Evolutionary conservation across 2,329 filamentous ascomycete species (phyloP).

Genomic region (Penicillium sp.): DNA sequence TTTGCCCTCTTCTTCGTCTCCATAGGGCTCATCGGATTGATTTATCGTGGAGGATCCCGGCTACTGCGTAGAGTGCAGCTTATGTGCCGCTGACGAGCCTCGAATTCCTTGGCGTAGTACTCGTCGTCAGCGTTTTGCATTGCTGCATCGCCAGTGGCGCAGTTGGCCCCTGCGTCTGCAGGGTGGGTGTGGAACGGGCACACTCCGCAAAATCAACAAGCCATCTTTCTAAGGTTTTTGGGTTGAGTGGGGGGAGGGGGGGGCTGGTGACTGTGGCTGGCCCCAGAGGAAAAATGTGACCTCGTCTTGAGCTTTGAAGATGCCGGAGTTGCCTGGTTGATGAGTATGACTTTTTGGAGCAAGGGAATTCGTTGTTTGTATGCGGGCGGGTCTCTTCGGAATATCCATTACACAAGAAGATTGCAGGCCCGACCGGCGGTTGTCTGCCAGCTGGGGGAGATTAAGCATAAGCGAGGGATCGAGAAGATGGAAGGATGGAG

Average conservation of each 20-base stretch:
- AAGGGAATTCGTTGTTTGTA: not conserved
- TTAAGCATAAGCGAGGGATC: not conserved
- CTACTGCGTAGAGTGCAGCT: not conserved
- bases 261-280: not conserved
- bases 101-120: not conserved
- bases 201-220: not conserved
- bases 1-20: not conserved
- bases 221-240: slow-evolving; percentile 1
- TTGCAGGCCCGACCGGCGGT: not conserved
- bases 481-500: not conserved
- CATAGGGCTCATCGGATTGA: not conserved
- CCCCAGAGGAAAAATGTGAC: slow-evolving; percentile 6
- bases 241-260: not conserved
- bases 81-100: not conserved
- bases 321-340: too few species aligned
- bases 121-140: not conserved
- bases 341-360: not conserved
- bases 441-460: not conserved
- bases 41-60: not conserved
- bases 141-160: slow-evolving; percentile 3
- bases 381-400: not conserved
- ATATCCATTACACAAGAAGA: not conserved
- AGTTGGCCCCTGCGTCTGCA: slow-evolving; percentile 17
- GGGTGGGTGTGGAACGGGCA: not conserved
- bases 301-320: not conserved